Evolutionary conservation across 139 green algal species (phyloP).

Genomic region (Mesostigma viride): DNA sequence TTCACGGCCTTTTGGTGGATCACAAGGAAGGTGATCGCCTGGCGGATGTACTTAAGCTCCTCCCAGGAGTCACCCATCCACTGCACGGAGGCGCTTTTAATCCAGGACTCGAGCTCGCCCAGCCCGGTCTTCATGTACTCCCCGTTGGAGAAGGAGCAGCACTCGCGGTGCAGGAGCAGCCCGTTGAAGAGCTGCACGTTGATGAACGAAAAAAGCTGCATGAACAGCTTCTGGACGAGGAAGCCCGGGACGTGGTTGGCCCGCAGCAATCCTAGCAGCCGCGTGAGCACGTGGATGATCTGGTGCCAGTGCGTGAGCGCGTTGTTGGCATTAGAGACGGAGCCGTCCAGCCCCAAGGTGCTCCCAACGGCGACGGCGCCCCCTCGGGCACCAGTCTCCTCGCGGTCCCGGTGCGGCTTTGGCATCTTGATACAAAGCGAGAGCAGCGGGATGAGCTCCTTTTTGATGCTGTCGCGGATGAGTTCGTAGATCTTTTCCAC

Average conservation of each 20-base stretch:
- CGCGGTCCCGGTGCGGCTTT: conserved; percentile 2
- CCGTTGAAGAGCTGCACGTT: conserved; percentile 99
- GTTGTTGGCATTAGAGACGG: too few relatives aligned
- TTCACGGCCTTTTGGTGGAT: conserved; percentile 97
- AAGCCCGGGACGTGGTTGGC: conserved; percentile 76
- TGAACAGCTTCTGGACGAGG: conserved; percentile 60
- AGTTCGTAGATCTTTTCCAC: conserved; percentile 97
- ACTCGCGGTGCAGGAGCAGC: conserved; percentile 93
- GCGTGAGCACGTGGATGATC: conserved; percentile 74
- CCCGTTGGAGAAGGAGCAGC: conserved; percentile 98
- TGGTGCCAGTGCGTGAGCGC: conserved; percentile 54
- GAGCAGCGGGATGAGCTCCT: conserved; percentile 77
- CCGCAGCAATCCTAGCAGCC: conserved; percentile 64
- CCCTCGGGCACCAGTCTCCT: too few relatives aligned
- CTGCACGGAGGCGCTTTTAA: conserved; percentile 56
- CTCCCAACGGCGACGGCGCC: too few relatives aligned
- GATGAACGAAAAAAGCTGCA: conserved; percentile 79
- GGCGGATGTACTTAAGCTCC: conserved; percentile 83
- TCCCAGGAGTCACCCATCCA: conserved; percentile 77
- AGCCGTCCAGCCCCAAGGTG: too few relatives aligned
- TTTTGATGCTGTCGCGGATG: conserved; percentile 96
- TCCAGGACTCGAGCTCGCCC: conserved; percentile 86
- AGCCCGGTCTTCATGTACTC: conserved; percentile 98
- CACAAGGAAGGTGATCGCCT: conserved; percentile 86
- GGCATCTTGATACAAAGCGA: conserved; percentile 54